Conservation (phyloP, 2,329 filamentous ascomycete species). For the Talaromyces piceae region DNA sequence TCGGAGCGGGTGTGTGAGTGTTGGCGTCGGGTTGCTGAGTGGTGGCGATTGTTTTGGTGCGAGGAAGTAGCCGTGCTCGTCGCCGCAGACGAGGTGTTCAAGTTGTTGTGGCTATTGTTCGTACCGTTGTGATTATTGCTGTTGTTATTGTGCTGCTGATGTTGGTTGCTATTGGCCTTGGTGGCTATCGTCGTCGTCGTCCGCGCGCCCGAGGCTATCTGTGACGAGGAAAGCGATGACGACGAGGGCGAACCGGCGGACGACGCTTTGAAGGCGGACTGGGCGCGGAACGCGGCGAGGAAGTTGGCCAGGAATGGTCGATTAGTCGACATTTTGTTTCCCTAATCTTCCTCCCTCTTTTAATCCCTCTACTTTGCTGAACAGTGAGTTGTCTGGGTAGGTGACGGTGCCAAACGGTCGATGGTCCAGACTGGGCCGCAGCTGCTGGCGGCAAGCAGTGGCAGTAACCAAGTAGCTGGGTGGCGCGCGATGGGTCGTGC, state of each 20-base stretch:
- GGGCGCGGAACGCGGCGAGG: conserved; percentile 59
- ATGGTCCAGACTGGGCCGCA: too few species aligned
- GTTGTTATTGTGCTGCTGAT: background rate
- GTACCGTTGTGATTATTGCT: conserved; percentile 13
- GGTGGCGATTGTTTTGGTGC: conserved; percentile 15
- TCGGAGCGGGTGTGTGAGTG: background rate
- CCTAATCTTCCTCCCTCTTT: background rate
- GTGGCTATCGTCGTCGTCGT: conserved; percentile 42
- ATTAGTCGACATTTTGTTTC: conserved; percentile 53
- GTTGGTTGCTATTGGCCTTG: conserved; percentile 2
- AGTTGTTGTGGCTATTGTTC: conserved; percentile 10
- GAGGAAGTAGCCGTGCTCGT: conserved; percentile 12
- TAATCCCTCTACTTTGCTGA: background rate
- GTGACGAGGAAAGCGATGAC: conserved; percentile 31
- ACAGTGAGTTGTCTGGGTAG: background rate
- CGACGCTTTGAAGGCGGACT: conserved; percentile 52
- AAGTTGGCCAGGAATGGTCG: conserved; percentile 61
- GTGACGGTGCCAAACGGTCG: too few species aligned
- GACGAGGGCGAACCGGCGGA: conserved; percentile 28
- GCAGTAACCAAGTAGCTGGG: too few species aligned
- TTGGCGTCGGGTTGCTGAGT: conserved; percentile 22
- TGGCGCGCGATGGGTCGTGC: too few species aligned
- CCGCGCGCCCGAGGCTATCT: conserved; percentile 34
- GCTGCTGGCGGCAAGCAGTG: too few species aligned
- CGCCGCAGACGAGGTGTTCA: conserved; percentile 13